Percentiles rank a stretch among this genome's conserved stretches.
Evolutionary conservation across 768 basidiomycete genomes (phyloP).

Genomic region (Galerina sulciceps): DNA sequence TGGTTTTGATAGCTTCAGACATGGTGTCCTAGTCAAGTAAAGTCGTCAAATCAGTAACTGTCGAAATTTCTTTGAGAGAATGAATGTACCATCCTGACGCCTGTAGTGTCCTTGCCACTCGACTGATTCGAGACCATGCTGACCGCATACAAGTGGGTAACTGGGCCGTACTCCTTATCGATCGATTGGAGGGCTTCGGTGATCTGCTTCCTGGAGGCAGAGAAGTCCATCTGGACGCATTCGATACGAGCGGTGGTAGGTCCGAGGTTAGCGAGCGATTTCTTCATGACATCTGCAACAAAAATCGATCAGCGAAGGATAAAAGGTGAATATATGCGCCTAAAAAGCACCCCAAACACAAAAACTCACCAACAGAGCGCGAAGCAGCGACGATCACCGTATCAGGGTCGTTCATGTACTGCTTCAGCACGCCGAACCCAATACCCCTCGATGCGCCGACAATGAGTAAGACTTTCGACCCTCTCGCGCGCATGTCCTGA

Average conservation of each 20-base stretch:
- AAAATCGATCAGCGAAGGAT: background rate
- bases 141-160: conserved; percentile 35
- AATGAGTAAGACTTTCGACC: conserved; percentile 29
- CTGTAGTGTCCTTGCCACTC: conserved; percentile 11
- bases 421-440: conserved; percentile 30
- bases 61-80: no score
- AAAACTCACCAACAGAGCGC: conserved; percentile 24
- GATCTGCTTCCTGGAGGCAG: conserved; percentile 20
- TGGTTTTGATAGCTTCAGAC: conserved; percentile 30
- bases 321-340: background rate
- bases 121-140: conserved; percentile 22
- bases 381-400: conserved; percentile 32
- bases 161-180: conserved; percentile 32
- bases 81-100: conserved; percentile 23
- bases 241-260: conserved; percentile 22
- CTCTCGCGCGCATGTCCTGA: background rate
- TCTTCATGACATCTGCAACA: conserved; percentile 19
- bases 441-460: conserved; percentile 33
- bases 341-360: no score
- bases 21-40: conserved; percentile 22
- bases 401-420: conserved; percentile 27
- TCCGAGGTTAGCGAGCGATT: conserved; percentile 23
- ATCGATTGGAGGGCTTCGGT: conserved; percentile 23
- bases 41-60: no score
- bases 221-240: conserved; percentile 27